These are phyloP conservation scores for Cytospora paraplurivora DNA, from an alignment of 2,329 filamentous ascomycete genomes.

Conservation along the genomic window DNA sequence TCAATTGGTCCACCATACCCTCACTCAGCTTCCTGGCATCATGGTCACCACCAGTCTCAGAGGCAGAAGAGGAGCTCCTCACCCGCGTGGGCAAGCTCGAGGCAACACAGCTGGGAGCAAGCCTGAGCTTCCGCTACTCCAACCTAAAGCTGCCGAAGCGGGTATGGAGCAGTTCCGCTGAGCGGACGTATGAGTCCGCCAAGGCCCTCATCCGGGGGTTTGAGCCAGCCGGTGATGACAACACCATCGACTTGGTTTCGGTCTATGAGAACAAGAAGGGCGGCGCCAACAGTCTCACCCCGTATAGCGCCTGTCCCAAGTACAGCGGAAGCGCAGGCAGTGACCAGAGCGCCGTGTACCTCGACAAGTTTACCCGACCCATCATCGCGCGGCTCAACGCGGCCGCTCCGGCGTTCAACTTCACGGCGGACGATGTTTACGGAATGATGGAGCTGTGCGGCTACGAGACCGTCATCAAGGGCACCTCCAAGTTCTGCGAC, in stretches of 20 bases:
- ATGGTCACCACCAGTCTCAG: slow-evolving; percentile 60
- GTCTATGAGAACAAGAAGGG: slow-evolving; percentile 58
- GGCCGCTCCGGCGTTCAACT: slow-evolving; percentile 60
- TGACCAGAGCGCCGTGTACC: slow-evolving; percentile 53
- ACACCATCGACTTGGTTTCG: slow-evolving; percentile 55
- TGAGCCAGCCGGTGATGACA: slow-evolving; percentile 48
- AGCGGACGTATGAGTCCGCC: slow-evolving; percentile 61
- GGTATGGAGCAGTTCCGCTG: slow-evolving; percentile 65
- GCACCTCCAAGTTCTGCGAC: slow-evolving; percentile 63
- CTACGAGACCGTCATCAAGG: slow-evolving; percentile 65
- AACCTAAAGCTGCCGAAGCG: slow-evolving; percentile 53
- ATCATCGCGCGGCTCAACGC: slow-evolving; percentile 60
- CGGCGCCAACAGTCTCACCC: slow-evolving; percentile 63
- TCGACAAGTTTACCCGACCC: slow-evolving; percentile 59
- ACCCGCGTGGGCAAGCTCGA: slow-evolving; percentile 64
- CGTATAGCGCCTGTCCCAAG: slow-evolving; percentile 65
- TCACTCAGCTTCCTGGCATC: slow-evolving; percentile 56
- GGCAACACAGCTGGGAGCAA: slow-evolving; percentile 59
- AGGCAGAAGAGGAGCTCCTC: slow-evolving; percentile 59
- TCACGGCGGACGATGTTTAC: slow-evolving; percentile 63
- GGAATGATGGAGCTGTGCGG: slow-evolving; percentile 68
- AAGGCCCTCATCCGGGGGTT: slow-evolving; percentile 60
- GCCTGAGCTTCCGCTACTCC: slow-evolving; percentile 61
- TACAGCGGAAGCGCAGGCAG: slow-evolving; percentile 61
- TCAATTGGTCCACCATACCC: slow-evolving; percentile 59